phyloP scores from a whole-genome alignment of 495 filamentous ascomycete species.

The Aspergillus egyptiacus region DNA sequence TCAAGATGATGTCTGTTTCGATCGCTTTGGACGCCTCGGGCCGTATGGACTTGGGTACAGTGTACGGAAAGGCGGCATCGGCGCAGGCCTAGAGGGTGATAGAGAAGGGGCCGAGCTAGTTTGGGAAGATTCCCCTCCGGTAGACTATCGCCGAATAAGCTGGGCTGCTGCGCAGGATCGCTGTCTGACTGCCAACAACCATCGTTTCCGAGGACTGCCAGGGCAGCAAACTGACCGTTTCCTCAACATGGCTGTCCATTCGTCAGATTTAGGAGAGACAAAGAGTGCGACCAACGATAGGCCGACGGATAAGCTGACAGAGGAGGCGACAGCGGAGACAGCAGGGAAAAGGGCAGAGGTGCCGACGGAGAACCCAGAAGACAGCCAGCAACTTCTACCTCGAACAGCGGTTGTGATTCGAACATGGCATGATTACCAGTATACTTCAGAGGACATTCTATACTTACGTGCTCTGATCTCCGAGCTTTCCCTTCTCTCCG shows the following conservation, averaged over 20 bases:
- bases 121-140: conserved; percentile 60
- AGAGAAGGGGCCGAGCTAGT: conserved; percentile 65
- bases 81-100: conserved; percentile 74
- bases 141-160: conserved; percentile 66
- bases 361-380: conserved; percentile 11
- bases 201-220: conserved; percentile 55
- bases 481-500: conserved; percentile 56
- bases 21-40: conserved; percentile 80
- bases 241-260: conserved; percentile 40
- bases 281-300: no score
- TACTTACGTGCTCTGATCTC: conserved; percentile 55
- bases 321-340: conserved; percentile 20
- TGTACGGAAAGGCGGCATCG: conserved; percentile 66
- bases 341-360: conserved; percentile 11
- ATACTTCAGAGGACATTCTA: conserved; percentile 46
- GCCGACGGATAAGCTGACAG: no score
- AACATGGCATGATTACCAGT: conserved; percentile 57
- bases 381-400: conserved; percentile 35
- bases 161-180: conserved; percentile 71
- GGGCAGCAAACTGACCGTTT: conserved; percentile 39
- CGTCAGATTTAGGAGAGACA: no score
- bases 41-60: conserved; percentile 89
- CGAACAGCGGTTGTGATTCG: conserved; percentile 57
- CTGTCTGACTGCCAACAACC: conserved; percentile 63
- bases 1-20: conserved; percentile 86